Conservation (phyloP, 2,329 filamentous ascomycete genomes). For the Leptosphaerulina australis region DNA sequence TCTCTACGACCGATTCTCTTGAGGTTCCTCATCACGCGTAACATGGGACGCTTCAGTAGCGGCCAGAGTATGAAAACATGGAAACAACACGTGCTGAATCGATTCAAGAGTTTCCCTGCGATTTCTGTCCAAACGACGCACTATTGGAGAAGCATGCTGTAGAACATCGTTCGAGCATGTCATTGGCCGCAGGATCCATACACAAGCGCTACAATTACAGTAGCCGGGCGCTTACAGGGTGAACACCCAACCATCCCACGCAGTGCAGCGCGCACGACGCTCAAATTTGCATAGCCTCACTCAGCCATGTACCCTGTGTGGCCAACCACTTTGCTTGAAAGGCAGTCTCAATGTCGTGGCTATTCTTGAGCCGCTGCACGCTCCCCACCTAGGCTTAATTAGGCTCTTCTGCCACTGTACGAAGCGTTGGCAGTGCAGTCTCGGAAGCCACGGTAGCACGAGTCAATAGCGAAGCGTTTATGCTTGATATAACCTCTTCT, state of each 20-base stretch:
- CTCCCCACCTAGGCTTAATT: constrained; percentile 31
- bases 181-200: constrained; percentile 35
- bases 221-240: constrained; percentile 41
- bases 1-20: background rate
- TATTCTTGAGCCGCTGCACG: constrained; percentile 43
- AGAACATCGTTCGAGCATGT: constrained; percentile 18
- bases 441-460: constrained; percentile 38
- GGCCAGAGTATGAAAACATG: background rate
- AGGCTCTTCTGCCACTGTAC: constrained; percentile 37
- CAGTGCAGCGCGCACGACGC: constrained; percentile 31
- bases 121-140: constrained; percentile 18
- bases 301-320: constrained; percentile 11
- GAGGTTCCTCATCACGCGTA: constrained; percentile 7
- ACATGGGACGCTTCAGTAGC: constrained; percentile 9
- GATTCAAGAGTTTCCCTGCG: background rate
- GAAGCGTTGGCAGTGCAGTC: constrained; percentile 38
- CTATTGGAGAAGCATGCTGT: constrained; percentile 40
- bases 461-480: constrained; percentile 39
- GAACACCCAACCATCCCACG: constrained; percentile 40
- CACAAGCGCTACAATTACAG: constrained; percentile 39
- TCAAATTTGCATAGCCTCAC: constrained; percentile 24
- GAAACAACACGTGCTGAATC: constrained; percentile 13
- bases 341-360: constrained; percentile 43
- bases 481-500: constrained; percentile 43
- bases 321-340: constrained; percentile 37